Conservation (phyloP, 139 green algal genomes). For the Coccomyxa sp. region DNA sequence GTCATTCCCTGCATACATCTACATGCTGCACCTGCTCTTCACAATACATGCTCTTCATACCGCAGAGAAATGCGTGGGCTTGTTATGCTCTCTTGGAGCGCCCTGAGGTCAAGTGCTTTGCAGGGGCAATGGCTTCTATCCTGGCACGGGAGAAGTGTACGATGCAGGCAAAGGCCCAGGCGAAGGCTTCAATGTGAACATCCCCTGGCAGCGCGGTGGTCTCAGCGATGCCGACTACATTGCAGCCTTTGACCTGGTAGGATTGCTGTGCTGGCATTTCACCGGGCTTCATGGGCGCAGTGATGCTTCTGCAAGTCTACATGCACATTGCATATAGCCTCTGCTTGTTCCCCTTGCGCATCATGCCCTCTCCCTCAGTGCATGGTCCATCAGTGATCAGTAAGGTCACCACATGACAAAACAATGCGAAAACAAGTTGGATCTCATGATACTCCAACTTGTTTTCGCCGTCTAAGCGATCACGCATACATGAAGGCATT, state of each 20-base stretch:
- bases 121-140: constrained; percentile 26
- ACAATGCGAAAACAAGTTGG: too few species aligned
- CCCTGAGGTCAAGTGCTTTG: constrained; percentile 12
- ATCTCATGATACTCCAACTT: too few species aligned
- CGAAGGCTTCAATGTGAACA: constrained; percentile 62
- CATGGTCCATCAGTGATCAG: too few species aligned
- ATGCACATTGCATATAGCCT: not conserved
- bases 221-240: constrained; percentile 53
- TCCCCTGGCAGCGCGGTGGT: constrained; percentile 46
- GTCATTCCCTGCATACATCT: too few species aligned
- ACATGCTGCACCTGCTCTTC: too few species aligned
- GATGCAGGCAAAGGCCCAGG: constrained; percentile 54
- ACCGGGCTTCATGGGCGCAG: not conserved
- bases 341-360: not conserved
- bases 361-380: not conserved
- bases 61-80: too few species aligned
- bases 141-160: constrained; percentile 33
- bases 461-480: too few species aligned
- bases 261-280: not conserved
- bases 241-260: constrained; percentile 36
- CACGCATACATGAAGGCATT: too few species aligned
- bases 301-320: not conserved
- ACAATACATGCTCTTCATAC: too few species aligned
- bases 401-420: too few species aligned
- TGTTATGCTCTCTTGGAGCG: too few species aligned